Evolutionary conservation across 179 eudicot species (phyloP).

Genomic region (Heliamphora pulchella): DNA sequence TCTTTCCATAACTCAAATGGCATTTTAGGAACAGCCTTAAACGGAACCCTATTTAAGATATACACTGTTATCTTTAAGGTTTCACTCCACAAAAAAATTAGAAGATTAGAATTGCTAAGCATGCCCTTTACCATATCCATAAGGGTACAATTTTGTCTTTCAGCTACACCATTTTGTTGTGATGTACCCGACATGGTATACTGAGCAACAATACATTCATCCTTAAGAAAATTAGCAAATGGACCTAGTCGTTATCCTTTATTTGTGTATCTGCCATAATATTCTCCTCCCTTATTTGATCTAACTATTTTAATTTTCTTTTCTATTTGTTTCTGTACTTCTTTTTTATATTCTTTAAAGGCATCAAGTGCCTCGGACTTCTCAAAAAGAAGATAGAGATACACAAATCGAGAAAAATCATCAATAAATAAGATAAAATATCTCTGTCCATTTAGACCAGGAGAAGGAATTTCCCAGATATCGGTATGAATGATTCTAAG

Average conservation of each 20-base stretch:
- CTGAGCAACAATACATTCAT: not conserved
- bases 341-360: not conserved
- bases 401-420: not conserved
- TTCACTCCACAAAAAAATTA: not conserved
- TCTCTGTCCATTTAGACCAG: not conserved
- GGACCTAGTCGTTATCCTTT: not conserved
- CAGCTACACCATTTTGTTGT: not conserved
- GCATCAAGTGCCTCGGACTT: not conserved
- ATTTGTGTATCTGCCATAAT: not conserved
- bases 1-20: not conserved
- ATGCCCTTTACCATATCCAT: not conserved
- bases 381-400: not conserved
- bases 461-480: not conserved
- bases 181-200: not conserved
- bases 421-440: not conserved
- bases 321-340: not conserved
- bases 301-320: conserved; percentile 3
- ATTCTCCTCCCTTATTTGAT: not conserved
- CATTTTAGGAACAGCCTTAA: not conserved
- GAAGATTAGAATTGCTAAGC: not conserved
- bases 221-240: not conserved
- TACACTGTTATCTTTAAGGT: not conserved
- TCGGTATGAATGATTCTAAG: not conserved
- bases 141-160: not conserved
- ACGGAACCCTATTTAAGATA: not conserved